Evolutionary conservation across 228 moss, liverwort and hornwort species (phyloP), one percentile per base, ranked within the genome.

Genomic region (Sphagnum fallax): DNA sequence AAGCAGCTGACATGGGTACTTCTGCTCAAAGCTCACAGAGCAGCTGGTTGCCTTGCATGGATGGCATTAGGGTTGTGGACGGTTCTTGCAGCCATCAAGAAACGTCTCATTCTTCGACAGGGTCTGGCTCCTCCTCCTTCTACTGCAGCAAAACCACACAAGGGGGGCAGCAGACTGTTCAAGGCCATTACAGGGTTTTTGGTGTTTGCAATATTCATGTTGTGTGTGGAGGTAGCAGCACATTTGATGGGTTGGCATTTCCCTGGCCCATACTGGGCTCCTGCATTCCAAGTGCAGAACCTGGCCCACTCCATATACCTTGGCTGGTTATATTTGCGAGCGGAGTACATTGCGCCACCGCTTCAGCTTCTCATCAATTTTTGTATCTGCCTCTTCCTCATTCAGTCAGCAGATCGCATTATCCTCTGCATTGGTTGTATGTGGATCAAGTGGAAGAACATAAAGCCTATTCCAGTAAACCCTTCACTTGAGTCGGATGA

Each of bases 211-310:
- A 80, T 97, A 16, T 65, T 76, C 52, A 93, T 97, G 96, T 60
- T 97, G 72, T 77, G 84, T 65, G 86, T 97, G 67, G 96, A 97
- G 73, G 83, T 90, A n/a, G 83, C 81, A 55, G 96, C 93, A 48
- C 89, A 93, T 81, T 66, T 89, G 32, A 80, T 89, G 87, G 96
- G 93, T n/a, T 97, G 96, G 96, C 93, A 97, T 67, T 97, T 97
- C 75, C 82, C 77, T 49, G 78, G 76, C 64, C 91, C 92, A 5
- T 78, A 83, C 53, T 81, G 79, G 87, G 93, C 96, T 49, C 65
- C 86, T 12, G 77, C 88, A 10, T 83, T 90, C 49, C 80, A 82
- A 14, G 14, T 97, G 11, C 83, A 78, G 67, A 84, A 78, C 48
- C 62, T 97, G 61, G 88, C 88, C 47, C 96, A 91, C 52, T 76